A percentile compares a stretch with the other conserved stretches of the same genome.
phyloP scores from a whole-genome alignment of 73 alveolate species.

The Paramecium octaurelia region DNA sequence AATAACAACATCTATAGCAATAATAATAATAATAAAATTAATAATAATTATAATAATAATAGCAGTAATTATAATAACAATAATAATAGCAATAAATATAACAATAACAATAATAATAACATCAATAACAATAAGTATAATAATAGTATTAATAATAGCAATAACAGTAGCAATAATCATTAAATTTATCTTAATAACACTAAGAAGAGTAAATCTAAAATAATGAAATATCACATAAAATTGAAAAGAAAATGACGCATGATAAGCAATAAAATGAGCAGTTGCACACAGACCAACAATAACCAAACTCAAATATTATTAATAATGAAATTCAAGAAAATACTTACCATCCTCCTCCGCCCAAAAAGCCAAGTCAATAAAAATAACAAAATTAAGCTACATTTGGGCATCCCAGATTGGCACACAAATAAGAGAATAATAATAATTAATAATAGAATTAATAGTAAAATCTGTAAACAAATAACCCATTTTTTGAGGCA shows the following conservation, averaged over 20 bases:
- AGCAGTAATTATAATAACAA: neutral
- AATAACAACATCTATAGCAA: neutral
- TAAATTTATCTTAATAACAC: neutral
- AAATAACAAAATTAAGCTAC: neutral
- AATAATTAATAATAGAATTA: neutral
- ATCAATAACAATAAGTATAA: neutral
- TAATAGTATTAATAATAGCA: neutral
- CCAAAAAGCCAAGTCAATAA: neutral
- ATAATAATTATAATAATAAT: neutral
- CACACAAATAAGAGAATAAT: neutral
- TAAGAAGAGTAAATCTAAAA: neutral
- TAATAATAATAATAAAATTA: neutral
- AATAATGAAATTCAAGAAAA: neutral
- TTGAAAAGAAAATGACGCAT: neutral
- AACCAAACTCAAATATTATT: neutral
- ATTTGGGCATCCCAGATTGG: neutral
- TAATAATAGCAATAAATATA: neutral
- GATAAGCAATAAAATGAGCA: neutral
- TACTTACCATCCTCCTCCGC: slow-evolving; percentile 2
- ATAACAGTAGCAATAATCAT: neutral
- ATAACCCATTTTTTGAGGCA: slow-evolving; percentile 1
- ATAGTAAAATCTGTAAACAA: neutral
- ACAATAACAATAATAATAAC: neutral
- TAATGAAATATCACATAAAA: neutral
- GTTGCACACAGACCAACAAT: neutral